phyloP scores from a whole-genome alignment of 805 yeast genomes.

The Ogataea corticis region DNA sequence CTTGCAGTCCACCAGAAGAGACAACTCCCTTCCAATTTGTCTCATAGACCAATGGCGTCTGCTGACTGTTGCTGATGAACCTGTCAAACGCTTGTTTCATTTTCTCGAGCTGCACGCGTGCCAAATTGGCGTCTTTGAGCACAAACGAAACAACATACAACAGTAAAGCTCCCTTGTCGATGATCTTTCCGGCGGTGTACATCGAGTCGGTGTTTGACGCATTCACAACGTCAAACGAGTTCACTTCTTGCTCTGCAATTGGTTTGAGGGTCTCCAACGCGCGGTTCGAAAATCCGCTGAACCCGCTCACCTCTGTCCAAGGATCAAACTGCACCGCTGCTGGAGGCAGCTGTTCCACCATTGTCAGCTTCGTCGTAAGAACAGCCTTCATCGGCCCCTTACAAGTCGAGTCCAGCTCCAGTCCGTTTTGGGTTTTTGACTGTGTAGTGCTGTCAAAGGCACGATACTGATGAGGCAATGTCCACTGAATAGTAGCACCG shows the following conservation, averaged over 20 bases:
- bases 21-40: conserved; percentile 75
- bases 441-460: conserved; percentile 32
- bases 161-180: conserved; percentile 89
- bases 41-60: conserved; percentile 76
- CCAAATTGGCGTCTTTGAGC: conserved; percentile 53
- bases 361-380: conserved; percentile 34
- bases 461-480: conserved; percentile 54
- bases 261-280: conserved; percentile 41
- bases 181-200: conserved; percentile 85
- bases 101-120: conserved; percentile 52
- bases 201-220: conserved; percentile 76
- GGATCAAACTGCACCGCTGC: conserved; percentile 49
- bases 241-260: conserved; percentile 54
- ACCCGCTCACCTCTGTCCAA: conserved; percentile 52
- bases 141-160: conserved; percentile 71
- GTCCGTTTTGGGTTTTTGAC: conserved; percentile 23
- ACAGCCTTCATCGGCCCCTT: conserved; percentile 55
- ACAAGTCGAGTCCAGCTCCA: conserved; percentile 51
- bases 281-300: conserved; percentile 35
- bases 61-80: conserved; percentile 70
- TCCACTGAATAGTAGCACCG: conserved; percentile 42
- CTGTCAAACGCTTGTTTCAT: conserved; percentile 68
- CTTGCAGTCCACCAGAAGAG: conserved; percentile 56
- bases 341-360: conserved; percentile 34
- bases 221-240: conserved; percentile 51